phyloP scores from a whole-genome alignment of 2,329 filamentous ascomycete species.

The Chaetothyriales sp. region DNA sequence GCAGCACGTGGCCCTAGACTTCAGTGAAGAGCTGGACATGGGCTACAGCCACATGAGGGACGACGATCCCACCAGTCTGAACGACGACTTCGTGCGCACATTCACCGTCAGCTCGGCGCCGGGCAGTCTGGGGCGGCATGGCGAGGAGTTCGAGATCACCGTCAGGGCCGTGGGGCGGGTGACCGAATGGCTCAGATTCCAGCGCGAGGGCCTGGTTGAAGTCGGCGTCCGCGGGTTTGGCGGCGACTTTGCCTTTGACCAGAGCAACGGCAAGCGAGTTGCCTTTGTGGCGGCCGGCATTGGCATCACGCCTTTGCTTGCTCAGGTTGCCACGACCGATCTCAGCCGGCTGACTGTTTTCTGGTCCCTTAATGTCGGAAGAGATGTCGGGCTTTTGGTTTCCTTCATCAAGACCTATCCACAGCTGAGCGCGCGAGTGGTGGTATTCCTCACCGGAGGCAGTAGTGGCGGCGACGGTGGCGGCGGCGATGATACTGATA shows the following conservation, averaged over 20 bases:
- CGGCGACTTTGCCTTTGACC: constrained; percentile 41
- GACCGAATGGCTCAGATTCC: constrained; percentile 49
- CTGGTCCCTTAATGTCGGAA: constrained; percentile 51
- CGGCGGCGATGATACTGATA: constrained; percentile 23
- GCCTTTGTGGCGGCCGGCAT: constrained; percentile 64
- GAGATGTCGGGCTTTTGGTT: constrained; percentile 47
- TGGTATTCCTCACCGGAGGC: constrained; percentile 49
- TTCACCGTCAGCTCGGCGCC: constrained; percentile 62
- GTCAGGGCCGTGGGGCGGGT: constrained; percentile 53
- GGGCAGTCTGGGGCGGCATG: constrained; percentile 18
- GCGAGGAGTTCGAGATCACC: constrained; percentile 54
- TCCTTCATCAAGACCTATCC: constrained; percentile 42
- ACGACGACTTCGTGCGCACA: constrained; percentile 70
- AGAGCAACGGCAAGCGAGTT: constrained; percentile 23
- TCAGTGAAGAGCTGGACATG: constrained; percentile 49
- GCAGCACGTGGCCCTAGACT: constrained; percentile 65
- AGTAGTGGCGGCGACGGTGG: constrained; percentile 15
- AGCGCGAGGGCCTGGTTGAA: constrained; percentile 42
- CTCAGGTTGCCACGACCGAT: constrained; percentile 44
- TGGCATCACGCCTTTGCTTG: constrained; percentile 68
- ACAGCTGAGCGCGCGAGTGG: constrained; percentile 38
- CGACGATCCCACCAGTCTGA: constrained; percentile 61
- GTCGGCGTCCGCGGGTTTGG: constrained; percentile 59
- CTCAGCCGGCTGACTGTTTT: constrained; percentile 39
- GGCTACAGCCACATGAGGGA: constrained; percentile 77